These are phyloP conservation scores for Rutstroemia sp. DNA, from an alignment of 2,329 filamentous ascomycete genomes.

Conservation along the genomic window DNA sequence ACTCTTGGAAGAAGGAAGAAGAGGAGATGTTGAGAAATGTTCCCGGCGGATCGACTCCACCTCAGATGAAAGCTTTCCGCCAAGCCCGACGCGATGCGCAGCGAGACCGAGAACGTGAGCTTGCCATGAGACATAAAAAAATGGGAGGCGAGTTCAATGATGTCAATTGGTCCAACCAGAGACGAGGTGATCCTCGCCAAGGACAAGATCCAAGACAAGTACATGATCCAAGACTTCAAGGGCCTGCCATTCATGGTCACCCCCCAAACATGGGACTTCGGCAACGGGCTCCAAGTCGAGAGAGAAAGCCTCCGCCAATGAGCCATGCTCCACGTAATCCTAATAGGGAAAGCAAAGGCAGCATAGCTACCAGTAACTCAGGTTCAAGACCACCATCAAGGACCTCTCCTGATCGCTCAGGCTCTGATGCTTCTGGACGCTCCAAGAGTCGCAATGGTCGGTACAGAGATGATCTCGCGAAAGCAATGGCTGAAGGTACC, in stretches of 20 bases:
- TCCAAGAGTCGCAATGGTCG: conserved; percentile 27
- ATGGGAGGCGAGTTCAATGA: conserved; percentile 12
- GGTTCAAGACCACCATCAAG: conserved; percentile 23
- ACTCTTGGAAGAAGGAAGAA: conserved; percentile 22
- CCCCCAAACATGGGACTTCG: conserved; percentile 19
- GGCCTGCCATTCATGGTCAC: conserved; percentile 14
- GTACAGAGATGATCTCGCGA: conserved; percentile 26
- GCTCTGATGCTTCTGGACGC: conserved; percentile 25
- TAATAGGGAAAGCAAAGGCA: conserved; percentile 15
- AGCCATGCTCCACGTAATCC: conserved; percentile 10
- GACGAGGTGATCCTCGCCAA: conserved; percentile 3
- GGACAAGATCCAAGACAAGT: conserved; percentile 10
- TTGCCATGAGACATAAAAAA: conserved; percentile 22
- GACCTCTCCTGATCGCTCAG: conserved; percentile 25
- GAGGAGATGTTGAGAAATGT: conserved; percentile 18
- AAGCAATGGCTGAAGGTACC: conserved; percentile 22
- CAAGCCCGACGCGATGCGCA: conserved; percentile 28
- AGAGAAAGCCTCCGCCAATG: conserved; percentile 24
- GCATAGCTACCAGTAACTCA: conserved; percentile 16
- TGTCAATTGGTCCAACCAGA: conserved; percentile 12
- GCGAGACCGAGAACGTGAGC: conserved; percentile 25
- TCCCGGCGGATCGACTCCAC: conserved; percentile 12
- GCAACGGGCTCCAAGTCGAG: conserved; percentile 21
- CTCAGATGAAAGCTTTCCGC: conserved; percentile 24
- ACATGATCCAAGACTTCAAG: conserved; percentile 10